Evolutionary conservation across 2,329 filamentous ascomycete genomes (phyloP).

Genomic region (Anisogramma anomala): DNA sequence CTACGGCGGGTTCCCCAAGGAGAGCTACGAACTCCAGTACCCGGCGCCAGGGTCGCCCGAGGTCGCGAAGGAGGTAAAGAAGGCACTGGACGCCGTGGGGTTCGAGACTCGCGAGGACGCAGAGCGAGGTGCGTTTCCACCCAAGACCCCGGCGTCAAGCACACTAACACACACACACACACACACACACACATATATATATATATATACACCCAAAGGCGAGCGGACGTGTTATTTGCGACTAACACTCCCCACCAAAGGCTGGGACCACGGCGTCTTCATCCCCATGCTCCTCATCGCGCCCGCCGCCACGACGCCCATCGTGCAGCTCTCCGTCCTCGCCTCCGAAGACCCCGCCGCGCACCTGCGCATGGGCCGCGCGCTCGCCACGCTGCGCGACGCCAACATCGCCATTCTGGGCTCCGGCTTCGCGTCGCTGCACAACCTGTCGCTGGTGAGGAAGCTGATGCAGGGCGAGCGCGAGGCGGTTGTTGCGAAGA

Average conservation of each 20-base stretch:
- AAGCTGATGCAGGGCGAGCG: slow-evolving; percentile 16
- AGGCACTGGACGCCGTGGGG: slow-evolving; percentile 35
- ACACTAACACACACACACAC: background rate
- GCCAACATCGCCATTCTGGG: slow-evolving; percentile 47
- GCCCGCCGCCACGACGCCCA: slow-evolving; percentile 39
- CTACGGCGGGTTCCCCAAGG: slow-evolving; percentile 47
- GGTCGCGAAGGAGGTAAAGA: slow-evolving; percentile 36
- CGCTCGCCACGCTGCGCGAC: slow-evolving; percentile 36
- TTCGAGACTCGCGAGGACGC: slow-evolving; percentile 23
- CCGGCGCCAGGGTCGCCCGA: slow-evolving; percentile 43
- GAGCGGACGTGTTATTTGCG: too few relatives aligned
- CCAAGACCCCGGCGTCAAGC: slow-evolving; percentile 52
- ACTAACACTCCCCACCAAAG: too few relatives aligned
- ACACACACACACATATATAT: background rate
- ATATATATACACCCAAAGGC: too few relatives aligned
- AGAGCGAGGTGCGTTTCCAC: slow-evolving; percentile 16
- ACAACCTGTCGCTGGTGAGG: slow-evolving; percentile 41
- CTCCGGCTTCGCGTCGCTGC: slow-evolving; percentile 48
- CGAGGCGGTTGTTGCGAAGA: slow-evolving; percentile 19
- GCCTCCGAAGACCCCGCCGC: slow-evolving; percentile 35
- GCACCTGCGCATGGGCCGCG: slow-evolving; percentile 42
- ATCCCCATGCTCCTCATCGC: slow-evolving; percentile 43
- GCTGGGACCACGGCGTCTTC: slow-evolving; percentile 53
- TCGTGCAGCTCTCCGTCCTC: slow-evolving; percentile 47
- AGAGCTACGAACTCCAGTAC: slow-evolving; percentile 44